Percentiles rank a stretch among this genome's conserved stretches.
phyloP scores from a whole-genome alignment of 768 basidiomycete species.

The Kwoniella europaea region DNA sequence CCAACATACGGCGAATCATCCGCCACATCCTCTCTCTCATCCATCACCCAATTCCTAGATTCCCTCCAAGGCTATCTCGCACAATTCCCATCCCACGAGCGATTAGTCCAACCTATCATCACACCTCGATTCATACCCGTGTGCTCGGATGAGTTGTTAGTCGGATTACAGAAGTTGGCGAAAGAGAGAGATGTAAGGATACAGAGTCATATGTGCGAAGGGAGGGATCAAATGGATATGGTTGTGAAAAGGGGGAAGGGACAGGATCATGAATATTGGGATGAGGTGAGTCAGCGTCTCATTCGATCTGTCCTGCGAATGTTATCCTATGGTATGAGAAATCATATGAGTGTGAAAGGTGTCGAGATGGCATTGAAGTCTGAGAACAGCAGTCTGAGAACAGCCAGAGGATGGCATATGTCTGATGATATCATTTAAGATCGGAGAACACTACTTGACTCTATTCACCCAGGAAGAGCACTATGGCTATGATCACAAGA shows the following conservation, averaged over 20 bases:
- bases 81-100: slow-evolving; percentile 61
- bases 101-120: slow-evolving; percentile 77
- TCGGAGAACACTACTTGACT: too few relatives aligned
- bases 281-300: slow-evolving; percentile 61
- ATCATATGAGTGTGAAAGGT: too few relatives aligned
- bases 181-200: slow-evolving; percentile 63
- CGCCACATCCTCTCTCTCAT: slow-evolving; percentile 62
- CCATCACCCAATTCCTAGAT: slow-evolving; percentile 67
- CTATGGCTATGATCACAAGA: background rate
- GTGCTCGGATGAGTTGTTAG: slow-evolving; percentile 74
- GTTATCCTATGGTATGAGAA: too few relatives aligned
- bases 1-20: slow-evolving; percentile 71
- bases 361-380: too few relatives aligned
- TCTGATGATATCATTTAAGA: too few relatives aligned
- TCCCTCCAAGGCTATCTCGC: slow-evolving; percentile 62
- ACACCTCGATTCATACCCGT: slow-evolving; percentile 91
- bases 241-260: slow-evolving; percentile 68
- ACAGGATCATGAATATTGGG: slow-evolving; percentile 74
- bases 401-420: too few relatives aligned
- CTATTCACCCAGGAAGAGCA: too few relatives aligned
- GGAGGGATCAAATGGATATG: slow-evolving; percentile 74
- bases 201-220: slow-evolving; percentile 84
- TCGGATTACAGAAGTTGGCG: slow-evolving; percentile 68
- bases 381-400: too few relatives aligned
- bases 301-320: background rate